phyloP scores from a whole-genome alignment of 1,139 yeast species.

The Suhomyces chickasaworum region DNA sequence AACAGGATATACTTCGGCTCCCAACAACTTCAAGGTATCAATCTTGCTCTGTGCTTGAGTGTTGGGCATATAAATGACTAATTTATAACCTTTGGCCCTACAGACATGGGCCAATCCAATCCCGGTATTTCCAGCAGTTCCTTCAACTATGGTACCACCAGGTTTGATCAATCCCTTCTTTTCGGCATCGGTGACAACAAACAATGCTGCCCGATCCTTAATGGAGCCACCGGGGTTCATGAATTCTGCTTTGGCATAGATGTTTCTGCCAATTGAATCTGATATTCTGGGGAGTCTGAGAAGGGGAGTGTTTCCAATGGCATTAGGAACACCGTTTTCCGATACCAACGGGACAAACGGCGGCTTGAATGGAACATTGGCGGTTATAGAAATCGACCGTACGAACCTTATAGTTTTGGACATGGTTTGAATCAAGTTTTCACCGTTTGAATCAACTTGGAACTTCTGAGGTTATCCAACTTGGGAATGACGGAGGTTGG shows the following conservation, averaged over 20 bases:
- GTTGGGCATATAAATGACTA: constrained; percentile 87
- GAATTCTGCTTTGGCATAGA: constrained; percentile 87
- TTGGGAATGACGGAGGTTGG: neutral
- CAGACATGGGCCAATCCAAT: constrained; percentile 90
- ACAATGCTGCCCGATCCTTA: constrained; percentile 88
- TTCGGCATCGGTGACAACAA: constrained; percentile 79
- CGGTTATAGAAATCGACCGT: constrained; percentile 26
- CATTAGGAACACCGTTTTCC: constrained; percentile 65
- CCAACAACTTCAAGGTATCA: constrained; percentile 68
- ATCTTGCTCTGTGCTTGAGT: constrained; percentile 81
- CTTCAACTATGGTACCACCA: constrained; percentile 62
- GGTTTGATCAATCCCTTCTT: constrained; percentile 61
- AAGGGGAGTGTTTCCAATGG: constrained; percentile 88
- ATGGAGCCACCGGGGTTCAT: constrained; percentile 96
- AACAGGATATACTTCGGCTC: constrained; percentile 89
- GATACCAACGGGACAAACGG: constrained; percentile 67
- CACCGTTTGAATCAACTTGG: too few relatives aligned
- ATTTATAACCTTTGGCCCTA: constrained; percentile 77
- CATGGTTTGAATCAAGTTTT: neutral
- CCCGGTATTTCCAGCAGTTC: constrained; percentile 73
- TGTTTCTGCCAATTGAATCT: constrained; percentile 65
- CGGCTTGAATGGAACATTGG: constrained; percentile 24
- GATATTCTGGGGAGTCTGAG: constrained; percentile 65
- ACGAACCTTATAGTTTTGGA: neutral
- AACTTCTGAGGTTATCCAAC: too few relatives aligned